Percentiles rank a stretch among this genome's conserved stretches.
Evolutionary conservation across 192 early-diverging fungal species (phyloP).

Genomic region (Linnemannia exigua): DNA sequence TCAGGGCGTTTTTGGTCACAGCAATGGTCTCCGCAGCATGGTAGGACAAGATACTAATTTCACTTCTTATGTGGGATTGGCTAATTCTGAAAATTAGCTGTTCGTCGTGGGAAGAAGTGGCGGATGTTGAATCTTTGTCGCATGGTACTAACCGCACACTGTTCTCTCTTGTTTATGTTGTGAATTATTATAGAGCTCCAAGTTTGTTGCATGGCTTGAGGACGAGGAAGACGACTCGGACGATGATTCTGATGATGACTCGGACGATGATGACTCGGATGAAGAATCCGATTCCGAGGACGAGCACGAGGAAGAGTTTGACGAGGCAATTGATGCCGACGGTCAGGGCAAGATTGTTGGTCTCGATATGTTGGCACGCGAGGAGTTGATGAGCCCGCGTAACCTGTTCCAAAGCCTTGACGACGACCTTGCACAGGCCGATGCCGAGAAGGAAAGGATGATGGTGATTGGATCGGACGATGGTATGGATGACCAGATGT

Average conservation of each 20-base stretch:
- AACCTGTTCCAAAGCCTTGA: conserved; percentile 26
- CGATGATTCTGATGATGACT: conserved; percentile 16
- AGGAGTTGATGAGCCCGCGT: conserved; percentile 16
- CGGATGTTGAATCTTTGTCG: not conserved
- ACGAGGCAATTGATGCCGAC: not conserved
- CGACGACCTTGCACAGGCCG: conserved; percentile 23
- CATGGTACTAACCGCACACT: not conserved
- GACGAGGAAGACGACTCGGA: conserved; percentile 47
- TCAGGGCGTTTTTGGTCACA: conserved; percentile 42
- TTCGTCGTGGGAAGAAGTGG: not conserved
- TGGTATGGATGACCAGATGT: conserved; percentile 38
- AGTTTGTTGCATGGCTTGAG: conserved; percentile 56
- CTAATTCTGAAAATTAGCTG: not conserved
- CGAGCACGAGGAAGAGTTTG: conserved; percentile 19
- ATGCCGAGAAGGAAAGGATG: conserved; percentile 22
- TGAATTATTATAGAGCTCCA: conserved; percentile 51
- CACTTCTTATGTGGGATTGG: conserved; percentile 11
- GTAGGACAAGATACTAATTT: conserved; percentile 12
- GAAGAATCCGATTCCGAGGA: conserved; percentile 16
- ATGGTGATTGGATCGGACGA: conserved; percentile 49
- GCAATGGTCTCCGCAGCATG: conserved; percentile 45
- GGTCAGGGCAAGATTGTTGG: conserved; percentile 32
- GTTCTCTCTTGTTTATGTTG: not conserved
- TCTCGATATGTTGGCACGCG: conserved; percentile 3
- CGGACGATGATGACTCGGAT: conserved; percentile 14